Percentiles rank a stretch among this genome's conserved stretches.
phyloP scores from a whole-genome alignment of 768 basidiomycete genomes.

The Paxillus ammoniavirescens region DNA sequence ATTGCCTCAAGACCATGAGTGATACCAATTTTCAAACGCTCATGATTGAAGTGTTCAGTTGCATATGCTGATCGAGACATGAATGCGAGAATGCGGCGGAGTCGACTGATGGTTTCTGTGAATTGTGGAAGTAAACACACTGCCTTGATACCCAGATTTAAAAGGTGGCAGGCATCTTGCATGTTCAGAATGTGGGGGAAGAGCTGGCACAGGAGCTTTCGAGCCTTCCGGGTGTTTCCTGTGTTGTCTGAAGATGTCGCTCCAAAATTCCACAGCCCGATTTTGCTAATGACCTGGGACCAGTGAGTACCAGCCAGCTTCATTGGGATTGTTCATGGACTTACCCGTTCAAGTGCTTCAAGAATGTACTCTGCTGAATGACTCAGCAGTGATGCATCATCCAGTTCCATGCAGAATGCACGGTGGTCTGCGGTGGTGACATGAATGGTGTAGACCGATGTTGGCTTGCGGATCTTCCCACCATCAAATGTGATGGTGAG shows the following conservation, averaged over 20 bases:
- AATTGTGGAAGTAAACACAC: neutral
- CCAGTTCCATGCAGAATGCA: constrained; percentile 9
- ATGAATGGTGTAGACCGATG: constrained; percentile 22
- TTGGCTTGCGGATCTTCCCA: constrained; percentile 5
- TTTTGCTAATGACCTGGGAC: constrained; percentile 10
- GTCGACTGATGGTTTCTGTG: neutral
- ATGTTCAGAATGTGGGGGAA: constrained; percentile 30
- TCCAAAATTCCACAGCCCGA: constrained; percentile 15
- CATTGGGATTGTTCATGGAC: neutral
- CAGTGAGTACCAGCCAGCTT: constrained; percentile 6
- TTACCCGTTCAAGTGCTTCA: constrained; percentile 12
- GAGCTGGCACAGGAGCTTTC: constrained; percentile 2
- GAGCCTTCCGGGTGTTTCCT: constrained; percentile 18
- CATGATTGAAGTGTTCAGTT: neutral
- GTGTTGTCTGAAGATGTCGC: constrained; percentile 23
- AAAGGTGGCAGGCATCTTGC: constrained; percentile 31
- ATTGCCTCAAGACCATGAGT: constrained; percentile 13
- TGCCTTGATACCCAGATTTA: constrained; percentile 30
- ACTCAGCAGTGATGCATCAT: constrained; percentile 20
- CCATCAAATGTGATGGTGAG: constrained; percentile 22
- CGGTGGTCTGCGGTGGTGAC: constrained; percentile 7
- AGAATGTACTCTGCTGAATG: constrained; percentile 30
- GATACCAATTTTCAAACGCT: neutral
- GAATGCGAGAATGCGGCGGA: neutral
- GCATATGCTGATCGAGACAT: neutral